A percentile compares a stretch with the other conserved stretches of the same genome.
Conservation (phyloP, 83 land plant genomes). For the Picea abies region DNA sequence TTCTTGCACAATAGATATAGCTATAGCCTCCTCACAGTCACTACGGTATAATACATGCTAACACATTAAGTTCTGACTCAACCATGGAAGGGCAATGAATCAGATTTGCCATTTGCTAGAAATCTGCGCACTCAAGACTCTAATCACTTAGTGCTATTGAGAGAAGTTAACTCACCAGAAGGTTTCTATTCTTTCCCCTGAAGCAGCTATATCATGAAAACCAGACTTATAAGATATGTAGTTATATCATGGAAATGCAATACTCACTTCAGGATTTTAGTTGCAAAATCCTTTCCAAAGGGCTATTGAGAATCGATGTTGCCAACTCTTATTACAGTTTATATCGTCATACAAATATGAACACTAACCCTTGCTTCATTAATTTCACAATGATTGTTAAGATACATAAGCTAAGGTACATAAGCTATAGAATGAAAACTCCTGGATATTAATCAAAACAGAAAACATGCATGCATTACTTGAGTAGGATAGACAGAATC, state of each 20-base stretch:
- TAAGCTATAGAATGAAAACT: not conserved
- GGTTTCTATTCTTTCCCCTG: not conserved
- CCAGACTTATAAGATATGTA: not conserved
- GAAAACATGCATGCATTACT: conserved; percentile 2
- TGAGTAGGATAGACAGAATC: not conserved
- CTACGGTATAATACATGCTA: not conserved
- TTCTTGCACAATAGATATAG: not conserved
- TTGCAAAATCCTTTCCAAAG: not conserved
- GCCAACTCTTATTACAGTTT: not conserved
- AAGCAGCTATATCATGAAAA: not conserved
- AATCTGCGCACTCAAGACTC: not conserved
- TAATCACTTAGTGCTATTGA: not conserved
- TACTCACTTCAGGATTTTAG: too few species aligned
- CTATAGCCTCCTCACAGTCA: not conserved
- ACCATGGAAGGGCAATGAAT: not conserved
- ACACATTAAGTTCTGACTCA: not conserved
- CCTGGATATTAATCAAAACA: not conserved
- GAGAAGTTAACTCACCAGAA: not conserved
- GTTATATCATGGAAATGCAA: not conserved
- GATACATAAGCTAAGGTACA: not conserved
- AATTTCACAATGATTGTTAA: not conserved
- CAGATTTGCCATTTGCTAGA: not conserved
- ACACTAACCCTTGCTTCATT: not conserved
- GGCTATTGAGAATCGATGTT: not conserved
- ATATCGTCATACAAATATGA: not conserved